Base-by-base conservation (phyloP, 1,284 basidiomycete genomes). In the Cryptococcus wingfieldii region DNA sequence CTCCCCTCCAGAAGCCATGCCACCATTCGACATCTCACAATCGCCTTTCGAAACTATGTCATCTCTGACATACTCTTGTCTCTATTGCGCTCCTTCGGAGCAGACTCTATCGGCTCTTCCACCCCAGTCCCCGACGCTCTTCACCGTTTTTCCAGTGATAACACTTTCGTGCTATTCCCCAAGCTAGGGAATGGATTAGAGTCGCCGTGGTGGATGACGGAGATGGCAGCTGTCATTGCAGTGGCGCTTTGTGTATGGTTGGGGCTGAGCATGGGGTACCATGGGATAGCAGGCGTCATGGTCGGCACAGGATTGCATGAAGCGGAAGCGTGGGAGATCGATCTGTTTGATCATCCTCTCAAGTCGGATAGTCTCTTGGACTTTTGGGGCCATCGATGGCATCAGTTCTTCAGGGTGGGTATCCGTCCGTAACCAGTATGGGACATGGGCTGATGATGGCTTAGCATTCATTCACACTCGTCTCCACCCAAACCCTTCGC, bases 301-400 rank as follows among this genome's bases (percentile, higher is more conserved):
- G 56, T 75, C 13, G 58, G 56, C 2, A 45, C 56, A 0, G 65
- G 65, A 1, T 37, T 70, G 10, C 72, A 63, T 58, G 71, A 72
- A 52, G 60, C 62, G 6, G 62, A 67, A 38, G 59, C 59, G 2
- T 77, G 72, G 74, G 67, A 72, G 53, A 60, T 67, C 28, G 67
- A 71, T 53, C 55, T 77, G 38, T 72, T 75, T 51, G 64, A 74
- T 50, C 46, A 51, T 31, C 74, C 75, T 3, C 67, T 68, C 58
- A 55, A 47, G 31, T 67, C 70, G 3, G 70, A 71, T 54, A 70
- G 67, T 53, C 39, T 77, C 43, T 55, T 75, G 43, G 71, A 76
- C 31, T 65, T 77, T 27, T 77, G 76, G 76, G 75, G 76, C 5
- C 65, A 62, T 47, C 50, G 76, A 38, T 77, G 76, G 76, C 76